Evolutionary conservation across 495 filamentous ascomycete genomes (phyloP), one percentile per base, ranked within the genome.

Genomic region (Diplogelasinospora grovesii): DNA sequence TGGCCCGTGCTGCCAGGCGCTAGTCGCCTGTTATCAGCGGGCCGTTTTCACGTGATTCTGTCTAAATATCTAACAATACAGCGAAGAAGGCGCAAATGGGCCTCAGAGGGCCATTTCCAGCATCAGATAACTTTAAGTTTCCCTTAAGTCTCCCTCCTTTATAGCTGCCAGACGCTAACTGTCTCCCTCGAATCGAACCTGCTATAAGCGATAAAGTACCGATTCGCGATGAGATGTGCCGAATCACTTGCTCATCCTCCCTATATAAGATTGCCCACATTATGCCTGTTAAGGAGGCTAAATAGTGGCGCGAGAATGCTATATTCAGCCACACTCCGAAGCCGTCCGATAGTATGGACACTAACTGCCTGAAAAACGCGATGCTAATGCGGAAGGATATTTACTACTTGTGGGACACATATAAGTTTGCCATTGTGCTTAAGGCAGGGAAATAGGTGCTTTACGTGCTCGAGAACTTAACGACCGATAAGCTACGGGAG

Each of bases 371-470:
- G 20, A 23, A 38, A 9, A 38, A 38, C 35, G 5, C 22, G 0
- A 8, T 38, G n/a, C 16, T 21, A 15, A 21, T 38, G 13, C 35
- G 35, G 2, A 26, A 38, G 27, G 35, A 38, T 19, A 15, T 38
- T 16, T 23, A 38, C 35, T 7, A 21, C 22, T 23, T 38, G 1
- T 38, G 22, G 35, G 35, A 38, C 35, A 23, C 35, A 3, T 23
- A 38, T 10, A 21, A 15, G 11, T 16, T 38, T 25, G 35, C 35
- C 13, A n/a, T 38, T 24, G 22, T 38, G 22, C 35, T 23, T 1
- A 38, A 38, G 13, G 13, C 15, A 16, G 35, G 35, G 3, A 13
- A 11, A 6, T 38, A 23, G 35, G 20, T 24, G 11, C 22, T 16
- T 23, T 23, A 38, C 19, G 35, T 38, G 8, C 35, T 38, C 3